phyloP scores from a whole-genome alignment of 495 filamentous ascomycete species.

The Penicillium crystallinum region DNA sequence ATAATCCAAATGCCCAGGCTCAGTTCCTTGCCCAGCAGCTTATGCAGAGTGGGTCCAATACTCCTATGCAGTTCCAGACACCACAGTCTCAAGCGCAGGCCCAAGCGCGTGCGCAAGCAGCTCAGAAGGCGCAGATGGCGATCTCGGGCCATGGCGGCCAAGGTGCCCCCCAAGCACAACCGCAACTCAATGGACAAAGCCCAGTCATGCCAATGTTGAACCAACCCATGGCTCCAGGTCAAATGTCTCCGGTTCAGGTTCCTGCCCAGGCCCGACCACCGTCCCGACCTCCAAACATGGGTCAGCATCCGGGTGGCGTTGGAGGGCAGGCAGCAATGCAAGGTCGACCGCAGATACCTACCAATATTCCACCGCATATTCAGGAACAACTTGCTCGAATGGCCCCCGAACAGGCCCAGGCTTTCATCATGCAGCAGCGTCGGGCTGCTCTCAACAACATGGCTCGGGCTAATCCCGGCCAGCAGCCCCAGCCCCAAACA shows the following conservation, averaged over 20 bases:
- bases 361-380: constrained; percentile 29
- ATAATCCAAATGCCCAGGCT: constrained; percentile 38
- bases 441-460: constrained; percentile 28
- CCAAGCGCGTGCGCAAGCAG: constrained; percentile 40
- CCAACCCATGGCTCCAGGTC: constrained; percentile 47
- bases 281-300: constrained; percentile 32
- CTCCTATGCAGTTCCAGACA: constrained; percentile 34
- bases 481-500: constrained; percentile 27
- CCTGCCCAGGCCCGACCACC: constrained; percentile 35
- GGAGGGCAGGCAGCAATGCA: constrained; percentile 32
- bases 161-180: constrained; percentile 29
- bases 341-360: constrained; percentile 31
- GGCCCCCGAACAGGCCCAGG: constrained; percentile 31
- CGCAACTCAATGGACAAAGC: constrained; percentile 45
- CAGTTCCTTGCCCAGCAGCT: constrained; percentile 30
- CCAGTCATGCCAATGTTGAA: constrained; percentile 58
- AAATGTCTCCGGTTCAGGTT: constrained; percentile 41
- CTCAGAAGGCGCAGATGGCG: constrained; percentile 47
- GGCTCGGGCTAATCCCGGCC: constrained; percentile 25
- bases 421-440: constrained; percentile 34
- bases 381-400: constrained; percentile 34
- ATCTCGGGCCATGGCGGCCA: constrained; percentile 37
- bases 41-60: constrained; percentile 31
- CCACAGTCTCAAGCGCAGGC: constrained; percentile 35
- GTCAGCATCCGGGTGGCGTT: constrained; percentile 27